Percentiles rank a stretch among this genome's conserved stretches.
These are phyloP conservation scores for Mycotypha africana DNA, from an alignment of 371 early-diverging fungal genomes.

Conservation along the genomic window DNA sequence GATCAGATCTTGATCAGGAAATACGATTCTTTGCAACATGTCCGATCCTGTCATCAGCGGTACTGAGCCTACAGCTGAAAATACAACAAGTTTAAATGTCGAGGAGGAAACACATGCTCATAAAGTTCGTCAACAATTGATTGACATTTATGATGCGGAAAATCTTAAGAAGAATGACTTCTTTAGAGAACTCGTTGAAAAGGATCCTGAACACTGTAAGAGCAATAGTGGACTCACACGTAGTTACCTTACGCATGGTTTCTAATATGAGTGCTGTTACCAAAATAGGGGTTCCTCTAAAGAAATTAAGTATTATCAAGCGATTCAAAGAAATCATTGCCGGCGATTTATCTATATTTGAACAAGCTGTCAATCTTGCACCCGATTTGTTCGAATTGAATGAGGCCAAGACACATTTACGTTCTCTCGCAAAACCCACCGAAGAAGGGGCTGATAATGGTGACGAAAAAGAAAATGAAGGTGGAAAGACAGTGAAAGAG, in stretches of 20 bases:
- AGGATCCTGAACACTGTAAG: constrained; percentile 40
- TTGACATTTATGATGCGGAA: constrained; percentile 27
- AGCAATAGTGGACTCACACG: too few relatives aligned
- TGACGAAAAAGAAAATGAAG: constrained; percentile 5
- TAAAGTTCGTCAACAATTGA: constrained; percentile 21
- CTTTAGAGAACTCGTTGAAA: constrained; percentile 35
- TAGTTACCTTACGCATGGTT: too few relatives aligned
- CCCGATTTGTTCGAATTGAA: constrained; percentile 27
- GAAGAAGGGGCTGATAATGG: constrained; percentile 8
- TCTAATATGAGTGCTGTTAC: too few relatives aligned
- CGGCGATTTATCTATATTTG: constrained; percentile 26
- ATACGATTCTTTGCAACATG: too few relatives aligned
- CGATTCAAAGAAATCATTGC: constrained; percentile 34
- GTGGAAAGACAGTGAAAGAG: not conserved
- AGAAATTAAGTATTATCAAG: constrained; percentile 34
- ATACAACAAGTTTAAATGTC: too few relatives aligned
- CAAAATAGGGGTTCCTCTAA: constrained; percentile 45
- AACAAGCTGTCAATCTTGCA: constrained; percentile 21
- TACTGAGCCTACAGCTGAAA: too few relatives aligned
- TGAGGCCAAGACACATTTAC: constrained; percentile 36
- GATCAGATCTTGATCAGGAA: too few relatives aligned
- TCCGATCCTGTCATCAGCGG: too few relatives aligned
- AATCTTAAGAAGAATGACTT: constrained; percentile 38
- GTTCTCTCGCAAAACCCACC: constrained; percentile 10
- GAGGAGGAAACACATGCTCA: constrained; percentile 9